A percentile compares a stretch with the other conserved stretches of the same genome.
Evolutionary conservation across 805 yeast genomes (phyloP).

Genomic region (Jamesozyma lodderae): DNA sequence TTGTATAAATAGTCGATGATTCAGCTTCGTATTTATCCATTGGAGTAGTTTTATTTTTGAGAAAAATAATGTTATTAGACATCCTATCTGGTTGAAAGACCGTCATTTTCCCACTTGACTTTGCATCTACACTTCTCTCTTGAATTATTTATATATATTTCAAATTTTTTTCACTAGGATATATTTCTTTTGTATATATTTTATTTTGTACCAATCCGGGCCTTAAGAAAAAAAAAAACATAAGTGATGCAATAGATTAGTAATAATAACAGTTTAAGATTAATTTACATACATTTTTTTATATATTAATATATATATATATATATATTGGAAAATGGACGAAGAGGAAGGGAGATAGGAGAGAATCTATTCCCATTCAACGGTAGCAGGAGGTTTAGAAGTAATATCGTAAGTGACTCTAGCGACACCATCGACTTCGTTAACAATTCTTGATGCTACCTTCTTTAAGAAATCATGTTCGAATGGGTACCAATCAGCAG

Average conservation of each 20-base stretch:
- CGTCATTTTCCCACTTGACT: too few species aligned
- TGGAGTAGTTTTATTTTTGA: conserved; percentile 68
- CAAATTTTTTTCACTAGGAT: too few species aligned
- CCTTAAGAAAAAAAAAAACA: too few species aligned
- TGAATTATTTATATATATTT: too few species aligned
- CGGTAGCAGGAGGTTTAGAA: conserved; percentile 99
- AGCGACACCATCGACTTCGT: conserved; percentile 98
- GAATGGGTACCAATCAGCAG: conserved; percentile 97
- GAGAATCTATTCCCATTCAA: conserved; percentile 86
- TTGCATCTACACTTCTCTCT: too few species aligned
- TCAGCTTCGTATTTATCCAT: conserved; percentile 52
- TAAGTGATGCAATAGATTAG: too few species aligned
- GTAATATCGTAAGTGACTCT: conserved; percentile 98
- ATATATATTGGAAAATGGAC: background rate
- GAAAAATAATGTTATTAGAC: conserved; percentile 35
- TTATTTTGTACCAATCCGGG: too few species aligned
- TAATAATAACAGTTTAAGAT: too few species aligned
- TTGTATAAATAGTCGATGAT: conserved; percentile 32
- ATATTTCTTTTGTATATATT: too few species aligned
- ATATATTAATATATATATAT: too few species aligned
- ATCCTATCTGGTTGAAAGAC: too few species aligned
- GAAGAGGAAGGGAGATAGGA: background rate
- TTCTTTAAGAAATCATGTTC: conserved; percentile 86
- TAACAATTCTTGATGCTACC: conserved; percentile 92
- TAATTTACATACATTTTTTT: background rate